phyloP scores from a whole-genome alignment of 495 filamentous ascomycete genomes.

The Xanthoparmelia taractica region DNA sequence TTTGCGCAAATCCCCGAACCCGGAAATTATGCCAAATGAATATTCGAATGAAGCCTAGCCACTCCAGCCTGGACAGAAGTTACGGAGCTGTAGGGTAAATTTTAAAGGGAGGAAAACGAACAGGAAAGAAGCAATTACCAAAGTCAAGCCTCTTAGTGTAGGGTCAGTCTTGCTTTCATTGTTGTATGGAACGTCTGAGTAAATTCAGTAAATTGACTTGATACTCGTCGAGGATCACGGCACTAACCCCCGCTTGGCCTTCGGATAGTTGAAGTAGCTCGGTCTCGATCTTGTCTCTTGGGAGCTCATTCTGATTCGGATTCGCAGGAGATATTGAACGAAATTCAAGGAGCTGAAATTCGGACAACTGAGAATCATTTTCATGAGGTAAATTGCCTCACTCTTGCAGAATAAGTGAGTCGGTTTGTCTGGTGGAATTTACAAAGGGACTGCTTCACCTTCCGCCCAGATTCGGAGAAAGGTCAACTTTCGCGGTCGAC shows the following conservation, averaged over 20 bases:
- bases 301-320: background rate
- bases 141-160: constrained; percentile 2
- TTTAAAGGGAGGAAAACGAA: constrained; percentile 19
- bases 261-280: background rate
- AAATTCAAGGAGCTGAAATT: no score
- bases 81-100: constrained; percentile 13
- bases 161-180: constrained; percentile 16
- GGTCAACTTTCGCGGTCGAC: no score
- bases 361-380: no score
- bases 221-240: no score
- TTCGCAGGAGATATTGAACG: no score
- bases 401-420: no score
- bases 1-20: constrained; percentile 54
- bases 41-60: background rate
- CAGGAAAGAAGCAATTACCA: constrained; percentile 17
- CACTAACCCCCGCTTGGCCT: background rate
- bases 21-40: constrained; percentile 64
- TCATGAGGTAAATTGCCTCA: no score
- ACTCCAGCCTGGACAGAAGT: background rate
- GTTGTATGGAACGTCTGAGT: constrained; percentile 9
- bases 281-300: background rate
- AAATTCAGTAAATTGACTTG: no score
- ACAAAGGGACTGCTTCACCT: no score
- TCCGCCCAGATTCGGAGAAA: no score
- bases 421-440: no score